These are phyloP conservation scores for Coemansia guatemalensis DNA, from an alignment of 192 early-diverging fungal genomes.

Conservation along the genomic window DNA sequence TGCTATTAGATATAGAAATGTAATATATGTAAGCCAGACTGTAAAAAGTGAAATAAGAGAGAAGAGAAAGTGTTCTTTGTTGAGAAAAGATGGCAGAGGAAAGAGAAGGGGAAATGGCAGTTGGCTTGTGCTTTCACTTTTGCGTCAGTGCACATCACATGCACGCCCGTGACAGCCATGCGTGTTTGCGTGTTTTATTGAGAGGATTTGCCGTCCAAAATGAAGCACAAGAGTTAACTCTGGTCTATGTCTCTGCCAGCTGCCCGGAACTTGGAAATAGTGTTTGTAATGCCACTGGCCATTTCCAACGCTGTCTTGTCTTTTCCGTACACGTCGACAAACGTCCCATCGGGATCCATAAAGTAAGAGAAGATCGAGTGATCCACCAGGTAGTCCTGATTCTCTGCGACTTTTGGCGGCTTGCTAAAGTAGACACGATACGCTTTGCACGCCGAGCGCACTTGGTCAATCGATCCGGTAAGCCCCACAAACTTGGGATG, in stretches of 20 bases:
- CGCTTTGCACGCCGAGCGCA: slow-evolving; percentile 79
- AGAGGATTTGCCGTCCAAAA: not conserved
- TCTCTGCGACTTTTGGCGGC: slow-evolving; percentile 75
- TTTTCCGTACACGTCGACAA: slow-evolving; percentile 89
- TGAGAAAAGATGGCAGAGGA: not conserved
- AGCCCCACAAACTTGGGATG: slow-evolving; percentile 91
- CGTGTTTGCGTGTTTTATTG: not conserved
- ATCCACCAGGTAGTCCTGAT: slow-evolving; percentile 95
- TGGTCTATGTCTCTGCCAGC: slow-evolving; percentile 9
- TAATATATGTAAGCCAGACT: not conserved
- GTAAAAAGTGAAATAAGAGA: not conserved
- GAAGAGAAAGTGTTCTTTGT: not conserved
- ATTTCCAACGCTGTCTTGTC: slow-evolving; percentile 54
- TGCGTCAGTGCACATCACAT: slow-evolving; percentile 1
- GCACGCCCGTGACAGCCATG: not conserved
- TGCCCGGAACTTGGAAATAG: slow-evolving; percentile 1
- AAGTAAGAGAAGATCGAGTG: slow-evolving; percentile 99
- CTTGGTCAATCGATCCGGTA: slow-evolving; percentile 83
- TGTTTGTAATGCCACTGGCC: slow-evolving; percentile 34
- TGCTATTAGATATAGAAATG: slow-evolving; percentile 1
- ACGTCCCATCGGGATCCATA: slow-evolving; percentile 87
- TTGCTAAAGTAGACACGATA: slow-evolving; percentile 95
- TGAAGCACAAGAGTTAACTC: not conserved
- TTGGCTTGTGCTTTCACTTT: not conserved
- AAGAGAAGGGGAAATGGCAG: not conserved